Evolutionary conservation across 2,329 filamentous ascomycete genomes (phyloP), one percentile per base, ranked within the genome.

Genomic region (Pestalotiopsis sp.): DNA sequence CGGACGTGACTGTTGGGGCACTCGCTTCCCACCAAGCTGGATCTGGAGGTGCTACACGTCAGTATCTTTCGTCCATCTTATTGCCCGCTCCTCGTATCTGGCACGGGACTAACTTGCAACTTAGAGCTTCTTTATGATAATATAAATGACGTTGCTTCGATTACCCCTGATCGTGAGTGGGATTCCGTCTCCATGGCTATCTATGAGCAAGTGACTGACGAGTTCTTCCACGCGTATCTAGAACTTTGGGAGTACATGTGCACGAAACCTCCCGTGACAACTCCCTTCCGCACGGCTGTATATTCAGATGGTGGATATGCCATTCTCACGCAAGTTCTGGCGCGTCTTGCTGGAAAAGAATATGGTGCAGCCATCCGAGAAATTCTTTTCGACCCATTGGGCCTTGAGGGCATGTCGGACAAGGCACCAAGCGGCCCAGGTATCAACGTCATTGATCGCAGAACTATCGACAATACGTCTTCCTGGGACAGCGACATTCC

Each of bases 261-360:
- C 59, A 36, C 20, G 1, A 62, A 62, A n/a, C 13, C 38, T 13
- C 59, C 59, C 13, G 59, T 62, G 1, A 62, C n/a, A 2, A 31
- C 25, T 13, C 59, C 59, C 12, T 38, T 38, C 36, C 59, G 36
- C 13, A 36, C n/a, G 14, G 59, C 59, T 13, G 36, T 41, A 13
- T 62, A 62, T n/a, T 62, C 59, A n/a, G 59, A 62, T 39, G 59
- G 31, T 11, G 59, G 59, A 13, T 62, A 39, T n/a, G 31, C n/a
- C 6, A 13, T 62, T 11, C 59, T 62, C 20, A n/a, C 4, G n/a
- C 59, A 62, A 62, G 36, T 62, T 4, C 36, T 39, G 1, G 36
- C 59, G 14, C 59, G 59, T 12, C 2, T 62, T 4, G 20, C 59
- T 3, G 59, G 27, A 5, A 25, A 62, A 17, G 31, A 62, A 39